These are phyloP conservation scores for Backusella macrospora DNA, from an alignment of 192 early-diverging fungal genomes.

Conservation along the genomic window DNA sequence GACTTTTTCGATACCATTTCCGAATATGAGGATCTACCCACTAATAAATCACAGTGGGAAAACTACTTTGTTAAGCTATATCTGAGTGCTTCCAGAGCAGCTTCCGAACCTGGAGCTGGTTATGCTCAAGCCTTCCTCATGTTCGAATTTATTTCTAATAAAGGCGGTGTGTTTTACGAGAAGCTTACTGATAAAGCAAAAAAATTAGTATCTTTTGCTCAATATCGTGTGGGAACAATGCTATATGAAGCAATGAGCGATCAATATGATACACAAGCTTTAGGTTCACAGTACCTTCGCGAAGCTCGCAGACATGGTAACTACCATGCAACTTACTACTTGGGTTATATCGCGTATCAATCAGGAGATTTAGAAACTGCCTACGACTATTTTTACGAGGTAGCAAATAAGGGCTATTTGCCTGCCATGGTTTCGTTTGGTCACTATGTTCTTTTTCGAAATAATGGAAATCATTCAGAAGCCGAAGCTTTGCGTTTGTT, in stretches of 20 bases:
- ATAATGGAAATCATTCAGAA: neutral
- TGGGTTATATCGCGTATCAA: neutral
- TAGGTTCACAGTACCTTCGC: neutral
- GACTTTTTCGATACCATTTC: neutral
- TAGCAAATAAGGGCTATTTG: neutral
- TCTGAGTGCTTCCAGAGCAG: neutral
- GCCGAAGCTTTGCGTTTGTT: neutral
- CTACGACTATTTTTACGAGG: neutral
- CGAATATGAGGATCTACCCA: neutral
- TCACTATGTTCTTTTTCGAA: neutral
- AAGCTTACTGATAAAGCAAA: neutral
- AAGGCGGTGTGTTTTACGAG: neutral
- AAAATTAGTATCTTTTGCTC: conserved; percentile 10
- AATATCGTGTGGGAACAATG: conserved; percentile 3
- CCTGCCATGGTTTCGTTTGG: conserved; percentile 13
- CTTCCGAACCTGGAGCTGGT: neutral
- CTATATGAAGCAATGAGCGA: neutral
- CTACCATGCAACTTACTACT: neutral
- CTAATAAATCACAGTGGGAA: conserved; percentile 1
- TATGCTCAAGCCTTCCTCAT: neutral
- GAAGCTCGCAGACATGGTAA: neutral
- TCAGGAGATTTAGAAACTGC: neutral
- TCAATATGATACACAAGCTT: neutral
- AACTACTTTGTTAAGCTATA: conserved; percentile 9
- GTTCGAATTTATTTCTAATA: conserved; percentile 1